Percentiles rank a stretch among this genome's conserved stretches.
phyloP scores from a whole-genome alignment of 306 rosid genomes.

The Quercus variabilis region DNA sequence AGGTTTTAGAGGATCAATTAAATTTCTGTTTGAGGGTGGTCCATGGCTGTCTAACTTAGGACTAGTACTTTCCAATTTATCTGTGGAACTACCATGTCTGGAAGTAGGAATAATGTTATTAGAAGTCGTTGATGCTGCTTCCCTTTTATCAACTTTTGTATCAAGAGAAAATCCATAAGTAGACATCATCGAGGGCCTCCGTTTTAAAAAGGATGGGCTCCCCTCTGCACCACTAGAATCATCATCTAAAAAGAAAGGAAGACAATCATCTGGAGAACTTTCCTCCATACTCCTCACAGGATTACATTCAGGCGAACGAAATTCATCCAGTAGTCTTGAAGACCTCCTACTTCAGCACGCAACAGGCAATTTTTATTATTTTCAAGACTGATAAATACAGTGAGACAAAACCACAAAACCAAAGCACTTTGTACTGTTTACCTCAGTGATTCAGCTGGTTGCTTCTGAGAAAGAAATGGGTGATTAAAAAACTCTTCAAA shows the following conservation, averaged over 20 bases:
- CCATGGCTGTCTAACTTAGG: conserved; percentile 45
- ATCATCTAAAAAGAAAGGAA: conserved; percentile 85
- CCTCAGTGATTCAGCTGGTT: conserved; percentile 58
- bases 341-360: conserved; percentile 54
- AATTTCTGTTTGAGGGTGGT: conserved; percentile 42
- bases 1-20: conserved; percentile 36
- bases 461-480: conserved; percentile 58
- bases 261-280: conserved; percentile 73
- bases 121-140: conserved; percentile 34
- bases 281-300: conserved; percentile 53
- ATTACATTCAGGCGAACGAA: conserved; percentile 42
- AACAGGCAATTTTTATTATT: conserved; percentile 14
- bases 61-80: conserved; percentile 44
- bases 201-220: conserved; percentile 60
- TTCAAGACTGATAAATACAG: conserved; percentile 14
- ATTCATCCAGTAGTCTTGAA: conserved; percentile 50
- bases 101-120: conserved; percentile 39
- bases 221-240: conserved; percentile 82
- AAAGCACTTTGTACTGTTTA: conserved; percentile 24
- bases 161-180: conserved; percentile 76
- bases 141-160: conserved; percentile 49
- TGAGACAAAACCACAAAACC: conserved; percentile 13
- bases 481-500: conserved; percentile 95
- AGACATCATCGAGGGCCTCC: conserved; percentile 65
- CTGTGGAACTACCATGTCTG: conserved; percentile 36